Evolutionary conservation across 805 yeast genomes (phyloP).

Genomic region (Schizosaccharomyces lindneri): DNA sequence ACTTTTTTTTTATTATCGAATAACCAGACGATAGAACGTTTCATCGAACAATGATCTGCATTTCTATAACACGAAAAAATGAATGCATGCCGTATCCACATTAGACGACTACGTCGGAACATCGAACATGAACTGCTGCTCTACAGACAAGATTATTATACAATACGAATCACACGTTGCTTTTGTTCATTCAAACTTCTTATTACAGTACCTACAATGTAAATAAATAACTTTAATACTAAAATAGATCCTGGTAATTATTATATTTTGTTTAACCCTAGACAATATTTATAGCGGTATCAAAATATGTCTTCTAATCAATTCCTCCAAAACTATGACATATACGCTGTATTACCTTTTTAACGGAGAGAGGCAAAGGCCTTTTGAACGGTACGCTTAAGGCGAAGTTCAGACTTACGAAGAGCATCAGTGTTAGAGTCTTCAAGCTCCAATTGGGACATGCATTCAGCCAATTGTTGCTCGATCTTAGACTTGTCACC

Average conservation of each 20-base stretch:
- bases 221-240: background rate
- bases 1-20: background rate
- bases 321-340: background rate
- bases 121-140: no score
- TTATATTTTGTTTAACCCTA: background rate
- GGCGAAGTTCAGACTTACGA: constrained; percentile 97
- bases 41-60: no score
- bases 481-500: constrained; percentile 93
- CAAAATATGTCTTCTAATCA: background rate
- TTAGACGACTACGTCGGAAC: no score
- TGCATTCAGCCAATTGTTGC: constrained; percentile 91
- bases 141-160: no score
- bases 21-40: no score
- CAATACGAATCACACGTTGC: no score
- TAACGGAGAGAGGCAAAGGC: constrained; percentile 79
- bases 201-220: no score
- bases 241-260: background rate
- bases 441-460: constrained; percentile 91
- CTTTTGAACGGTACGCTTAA: constrained; percentile 98
- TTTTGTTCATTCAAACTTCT: no score
- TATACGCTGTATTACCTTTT: background rate
- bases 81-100: no score
- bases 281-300: background rate
- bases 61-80: no score
- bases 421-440: constrained; percentile 89